Evolutionary conservation across 306 rosid genomes (phyloP).

Genomic region (Prunus mume): DNA sequence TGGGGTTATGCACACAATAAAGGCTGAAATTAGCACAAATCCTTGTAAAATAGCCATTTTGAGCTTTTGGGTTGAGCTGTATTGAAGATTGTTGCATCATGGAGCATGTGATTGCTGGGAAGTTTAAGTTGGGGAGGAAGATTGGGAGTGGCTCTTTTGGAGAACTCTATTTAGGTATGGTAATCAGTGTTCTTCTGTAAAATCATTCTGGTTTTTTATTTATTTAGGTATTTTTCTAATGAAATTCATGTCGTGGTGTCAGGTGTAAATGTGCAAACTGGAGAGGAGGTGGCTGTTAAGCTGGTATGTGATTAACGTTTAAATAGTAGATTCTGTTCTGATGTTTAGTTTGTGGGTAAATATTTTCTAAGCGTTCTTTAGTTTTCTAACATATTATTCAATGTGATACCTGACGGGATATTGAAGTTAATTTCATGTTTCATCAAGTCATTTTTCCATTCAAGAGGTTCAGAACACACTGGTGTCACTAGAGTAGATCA

Average conservation of each 20-base stretch:
- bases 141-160: conserved; percentile 99
- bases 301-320: conserved; percentile 61
- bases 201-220: background rate
- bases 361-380: background rate
- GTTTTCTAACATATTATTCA: background rate
- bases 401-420: background rate
- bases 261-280: conserved; percentile 92
- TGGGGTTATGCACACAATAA: conserved; percentile 37
- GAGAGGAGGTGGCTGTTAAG: conserved; percentile 99
- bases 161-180: conserved; percentile 85
- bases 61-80: conserved; percentile 34
- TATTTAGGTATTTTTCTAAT: conserved; percentile 15
- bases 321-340: background rate
- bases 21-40: conserved; percentile 42
- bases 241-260: conserved; percentile 25
- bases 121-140: conserved; percentile 95
- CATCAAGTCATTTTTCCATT: background rate
- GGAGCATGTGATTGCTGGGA: conserved; percentile 93
- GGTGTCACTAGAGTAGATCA: background rate
- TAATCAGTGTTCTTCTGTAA: background rate
- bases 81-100: conserved; percentile 50
- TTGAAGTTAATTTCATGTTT: background rate
- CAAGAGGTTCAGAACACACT: background rate
- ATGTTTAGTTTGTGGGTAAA: conserved; percentile 15
- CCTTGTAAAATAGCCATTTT: conserved; percentile 23